phyloP scores from a whole-genome alignment of 2,329 filamentous ascomycete species.

The Sporothrix dimorphospora region DNA sequence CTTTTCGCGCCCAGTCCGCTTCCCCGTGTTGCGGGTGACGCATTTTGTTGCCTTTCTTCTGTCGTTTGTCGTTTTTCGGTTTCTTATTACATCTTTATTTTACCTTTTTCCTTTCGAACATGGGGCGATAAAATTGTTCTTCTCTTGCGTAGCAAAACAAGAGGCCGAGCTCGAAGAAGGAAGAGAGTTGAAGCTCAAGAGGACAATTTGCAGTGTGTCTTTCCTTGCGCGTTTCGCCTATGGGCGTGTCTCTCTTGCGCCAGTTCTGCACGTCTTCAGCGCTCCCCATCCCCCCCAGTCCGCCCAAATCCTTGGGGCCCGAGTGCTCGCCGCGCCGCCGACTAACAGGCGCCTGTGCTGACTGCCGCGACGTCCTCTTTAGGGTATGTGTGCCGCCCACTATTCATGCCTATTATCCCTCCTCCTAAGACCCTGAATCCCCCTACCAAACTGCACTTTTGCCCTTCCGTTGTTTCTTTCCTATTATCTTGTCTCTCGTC shows the following conservation, averaged over 20 bases:
- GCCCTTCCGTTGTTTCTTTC: background rate
- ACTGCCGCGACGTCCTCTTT: background rate
- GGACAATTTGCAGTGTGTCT: background rate
- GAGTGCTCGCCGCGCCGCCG: background rate
- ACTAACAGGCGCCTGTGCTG: background rate
- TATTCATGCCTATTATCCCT: background rate
- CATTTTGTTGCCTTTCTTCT: background rate
- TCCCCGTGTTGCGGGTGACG: background rate
- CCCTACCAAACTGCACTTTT: background rate
- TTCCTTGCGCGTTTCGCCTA: constrained; percentile 1
- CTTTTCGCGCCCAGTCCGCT: background rate
- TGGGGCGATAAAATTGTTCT: background rate
- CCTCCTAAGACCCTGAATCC: background rate
- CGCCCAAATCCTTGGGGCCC: constrained; percentile 4
- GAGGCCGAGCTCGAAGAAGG: background rate
- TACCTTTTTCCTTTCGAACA: background rate
- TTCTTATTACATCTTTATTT: background rate
- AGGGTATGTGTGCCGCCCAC: background rate
- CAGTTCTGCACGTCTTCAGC: background rate
- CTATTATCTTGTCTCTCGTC: background rate
- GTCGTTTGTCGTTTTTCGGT: background rate
- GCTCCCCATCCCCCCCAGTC: background rate
- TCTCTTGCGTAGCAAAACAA: constrained; percentile 27
- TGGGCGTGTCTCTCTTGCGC: background rate
- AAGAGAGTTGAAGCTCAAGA: background rate